Evolutionary conservation across 2,329 filamentous ascomycete species (phyloP).

Genomic region (Paracoccidioides brasiliensis): DNA sequence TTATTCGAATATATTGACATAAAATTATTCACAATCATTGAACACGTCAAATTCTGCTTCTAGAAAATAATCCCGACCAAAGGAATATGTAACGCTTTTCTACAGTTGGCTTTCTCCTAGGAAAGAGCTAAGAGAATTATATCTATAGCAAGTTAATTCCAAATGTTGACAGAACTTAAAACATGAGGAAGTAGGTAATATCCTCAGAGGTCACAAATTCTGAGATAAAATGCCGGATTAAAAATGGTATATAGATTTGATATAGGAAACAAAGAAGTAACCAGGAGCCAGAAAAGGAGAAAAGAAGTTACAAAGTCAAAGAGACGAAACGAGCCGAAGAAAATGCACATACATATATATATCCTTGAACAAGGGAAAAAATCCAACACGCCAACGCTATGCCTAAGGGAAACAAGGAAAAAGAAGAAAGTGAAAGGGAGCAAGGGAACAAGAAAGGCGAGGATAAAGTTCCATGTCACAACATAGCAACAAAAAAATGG

Average conservation of each 20-base stretch:
- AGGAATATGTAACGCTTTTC: too few species aligned
- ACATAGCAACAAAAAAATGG: neutral
- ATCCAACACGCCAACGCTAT: constrained; percentile 6
- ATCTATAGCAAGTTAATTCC: too few species aligned
- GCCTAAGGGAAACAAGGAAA: constrained; percentile 2
- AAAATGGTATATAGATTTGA: neutral
- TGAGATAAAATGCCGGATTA: too few species aligned
- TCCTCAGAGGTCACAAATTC: too few species aligned
- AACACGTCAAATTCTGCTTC: too few species aligned
- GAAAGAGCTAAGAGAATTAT: too few species aligned
- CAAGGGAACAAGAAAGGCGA: neutral
- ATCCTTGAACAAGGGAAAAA: neutral
- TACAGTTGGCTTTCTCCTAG: too few species aligned
- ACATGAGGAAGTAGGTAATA: too few species aligned
- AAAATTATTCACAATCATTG: too few species aligned
- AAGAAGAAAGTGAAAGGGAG: neutral
- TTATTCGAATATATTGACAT: too few species aligned
- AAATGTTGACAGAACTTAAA: too few species aligned
- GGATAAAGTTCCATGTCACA: neutral
- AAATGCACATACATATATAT: constrained; percentile 5
- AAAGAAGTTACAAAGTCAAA: constrained; percentile 2
- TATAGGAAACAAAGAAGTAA: constrained; percentile 18
- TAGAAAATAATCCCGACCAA: too few species aligned
- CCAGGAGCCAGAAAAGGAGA: neutral
- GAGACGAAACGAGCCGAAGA: neutral